phyloP scores from a whole-genome alignment of 2,329 filamentous ascomycete genomes.

The Claviceps paspali region DNA sequence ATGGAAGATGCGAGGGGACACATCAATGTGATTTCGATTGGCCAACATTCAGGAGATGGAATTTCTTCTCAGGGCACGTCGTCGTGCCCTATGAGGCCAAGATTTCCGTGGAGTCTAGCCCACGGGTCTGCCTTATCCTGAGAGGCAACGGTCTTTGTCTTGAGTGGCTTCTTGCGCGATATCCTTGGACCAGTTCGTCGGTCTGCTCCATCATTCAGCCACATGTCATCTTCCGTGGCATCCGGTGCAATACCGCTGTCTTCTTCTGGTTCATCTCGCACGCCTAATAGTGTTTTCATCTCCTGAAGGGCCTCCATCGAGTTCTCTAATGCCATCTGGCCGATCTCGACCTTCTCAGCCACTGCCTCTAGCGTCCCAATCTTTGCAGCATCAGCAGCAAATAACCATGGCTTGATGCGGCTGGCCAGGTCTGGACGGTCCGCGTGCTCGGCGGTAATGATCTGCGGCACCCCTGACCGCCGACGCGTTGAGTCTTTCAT shows the following conservation, averaged over 20 bases:
- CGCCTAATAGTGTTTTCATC: conserved; percentile 32
- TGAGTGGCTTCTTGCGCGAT: conserved; percentile 1
- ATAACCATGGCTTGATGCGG: conserved; percentile 41
- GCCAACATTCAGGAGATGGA: neutral
- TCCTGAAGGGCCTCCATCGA: conserved; percentile 34
- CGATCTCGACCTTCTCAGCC: conserved; percentile 43
- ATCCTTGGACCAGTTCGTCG: conserved; percentile 6
- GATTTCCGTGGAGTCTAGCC: conserved; percentile 35
- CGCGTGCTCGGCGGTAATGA: conserved; percentile 20
- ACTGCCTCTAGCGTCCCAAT: conserved; percentile 42
- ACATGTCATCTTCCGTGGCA: conserved; percentile 15
- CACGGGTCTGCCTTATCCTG: conserved; percentile 26
- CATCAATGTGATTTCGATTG: neutral
- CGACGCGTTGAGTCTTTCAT: conserved; percentile 20
- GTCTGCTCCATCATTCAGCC: conserved; percentile 18
- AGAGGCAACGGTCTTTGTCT: conserved; percentile 10
- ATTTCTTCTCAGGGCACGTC: conserved; percentile 8
- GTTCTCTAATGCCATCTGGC: conserved; percentile 38
- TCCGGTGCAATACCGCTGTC: conserved; percentile 10
- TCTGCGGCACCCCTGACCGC: conserved; percentile 29
- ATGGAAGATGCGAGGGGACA: neutral
- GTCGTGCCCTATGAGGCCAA: conserved; percentile 33
- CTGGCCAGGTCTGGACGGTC: conserved; percentile 24
- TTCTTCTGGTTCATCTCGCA: conserved; percentile 11
- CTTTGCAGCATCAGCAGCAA: conserved; percentile 44